Evolutionary conservation across 257 asterid genomes (phyloP), one percentile per base, ranked within the genome.

Genomic region (Linderniella brevidens): DNA sequence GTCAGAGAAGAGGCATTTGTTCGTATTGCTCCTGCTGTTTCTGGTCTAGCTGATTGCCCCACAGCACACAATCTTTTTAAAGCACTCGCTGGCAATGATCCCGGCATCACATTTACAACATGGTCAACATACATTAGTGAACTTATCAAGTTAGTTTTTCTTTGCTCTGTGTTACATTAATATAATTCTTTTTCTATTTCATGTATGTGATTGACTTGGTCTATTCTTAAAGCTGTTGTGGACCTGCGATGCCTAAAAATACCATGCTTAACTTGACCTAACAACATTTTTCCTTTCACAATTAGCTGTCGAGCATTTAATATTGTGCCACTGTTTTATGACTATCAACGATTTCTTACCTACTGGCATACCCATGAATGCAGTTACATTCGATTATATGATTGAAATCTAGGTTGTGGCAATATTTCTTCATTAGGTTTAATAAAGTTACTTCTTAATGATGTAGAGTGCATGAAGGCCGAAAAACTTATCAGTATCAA

Each of bases 1-100:
- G 92, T 81, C 54, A 92, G 94, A 66, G 94, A 90, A 70, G 86
- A 80, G 46, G 96, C 99, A 58, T 90, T 90, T 69, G 65, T 81
- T 68, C 96, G 99, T 46, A 79, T 90, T 62, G 86, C 92, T 57
- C 96, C 99, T 49, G 94, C 94, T 48, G 76, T 90, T 56, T 65
- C 94, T 64, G 99, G 99, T 56, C 79, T 85, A 49, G 96, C 96
- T 61, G 96, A 90, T 74, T 66, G 76, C 66, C 58, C 96, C 55
- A 90, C 96, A 49, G 93, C 60, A 25, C 94, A 90, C 57, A 75
- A 85, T 70, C 81, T 90, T 63, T 90, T 79, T 72, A 81, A 69
- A 75, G 93, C 94, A 67, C 93, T 90, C 60, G 73, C 93, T 46
- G 93, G 82, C 56, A 81, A 73, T 39, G 76, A 71, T 20, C 47